phyloP scores from a whole-genome alignment of 2,329 filamentous ascomycete species.

The Parastagonospora avenae region DNA sequence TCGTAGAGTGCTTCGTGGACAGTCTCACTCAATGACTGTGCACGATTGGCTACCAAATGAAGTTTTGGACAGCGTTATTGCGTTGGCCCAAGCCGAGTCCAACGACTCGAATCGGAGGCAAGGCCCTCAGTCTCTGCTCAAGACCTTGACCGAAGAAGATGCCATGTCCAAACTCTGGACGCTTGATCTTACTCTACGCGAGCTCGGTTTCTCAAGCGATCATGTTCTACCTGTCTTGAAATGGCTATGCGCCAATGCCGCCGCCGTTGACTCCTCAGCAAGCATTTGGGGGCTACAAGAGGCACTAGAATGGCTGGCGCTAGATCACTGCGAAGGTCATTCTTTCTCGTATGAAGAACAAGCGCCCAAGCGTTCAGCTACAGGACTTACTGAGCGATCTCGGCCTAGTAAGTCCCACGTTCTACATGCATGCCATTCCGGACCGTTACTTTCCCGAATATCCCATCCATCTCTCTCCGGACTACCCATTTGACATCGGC shows the following conservation, averaged over 20 bases:
- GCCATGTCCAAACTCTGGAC: slow-evolving; percentile 82
- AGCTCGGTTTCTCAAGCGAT: slow-evolving; percentile 66
- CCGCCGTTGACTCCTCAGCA: slow-evolving; percentile 57
- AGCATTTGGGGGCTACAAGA: slow-evolving; percentile 85
- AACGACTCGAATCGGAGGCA: slow-evolving; percentile 57
- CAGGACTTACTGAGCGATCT: slow-evolving; percentile 27
- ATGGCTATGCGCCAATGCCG: slow-evolving; percentile 45
- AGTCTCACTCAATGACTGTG: slow-evolving; percentile 74
- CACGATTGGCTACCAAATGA: slow-evolving; percentile 82
- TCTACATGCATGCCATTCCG: background rate
- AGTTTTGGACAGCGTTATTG: slow-evolving; percentile 76
- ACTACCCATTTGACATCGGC: background rate
- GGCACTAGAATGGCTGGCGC: slow-evolving; percentile 86
- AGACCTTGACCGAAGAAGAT: slow-evolving; percentile 71
- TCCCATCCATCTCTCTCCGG: background rate
- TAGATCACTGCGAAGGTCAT: slow-evolving; percentile 71
- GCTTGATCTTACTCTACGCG: slow-evolving; percentile 72
- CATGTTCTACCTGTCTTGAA: slow-evolving; percentile 38
- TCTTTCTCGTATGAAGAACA: slow-evolving; percentile 70
- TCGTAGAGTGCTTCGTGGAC: slow-evolving; percentile 76
- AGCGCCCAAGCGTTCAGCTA: slow-evolving; percentile 19
- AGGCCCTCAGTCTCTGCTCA: slow-evolving; percentile 46
- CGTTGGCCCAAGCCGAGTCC: slow-evolving; percentile 70
- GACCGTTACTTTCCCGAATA: background rate
- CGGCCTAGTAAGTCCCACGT: slow-evolving; percentile 29